Percentiles rank a stretch among this genome's conserved stretches.
Conservation (phyloP, 2,329 filamentous ascomycete species). For the Penicillium sp. region DNA sequence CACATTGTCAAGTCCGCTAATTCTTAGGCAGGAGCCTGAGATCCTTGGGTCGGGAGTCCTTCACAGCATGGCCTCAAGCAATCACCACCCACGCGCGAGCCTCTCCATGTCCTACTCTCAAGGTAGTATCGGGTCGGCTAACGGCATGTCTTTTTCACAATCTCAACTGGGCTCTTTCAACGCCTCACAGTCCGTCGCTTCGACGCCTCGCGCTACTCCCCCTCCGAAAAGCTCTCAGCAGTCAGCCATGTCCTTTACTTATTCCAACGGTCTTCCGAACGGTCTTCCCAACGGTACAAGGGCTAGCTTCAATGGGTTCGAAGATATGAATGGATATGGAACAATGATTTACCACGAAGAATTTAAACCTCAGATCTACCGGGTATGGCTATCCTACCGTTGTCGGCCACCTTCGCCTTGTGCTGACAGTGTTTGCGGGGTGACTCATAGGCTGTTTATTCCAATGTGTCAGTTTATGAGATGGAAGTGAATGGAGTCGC, state of each 20-base stretch:
- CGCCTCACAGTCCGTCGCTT: slow-evolving; percentile 50
- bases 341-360: slow-evolving; percentile 45
- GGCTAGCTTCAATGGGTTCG: slow-evolving; percentile 44
- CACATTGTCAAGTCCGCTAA: slow-evolving; percentile 11
- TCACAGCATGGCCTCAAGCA: slow-evolving; percentile 37
- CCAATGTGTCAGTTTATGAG: slow-evolving; percentile 94
- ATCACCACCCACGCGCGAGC: slow-evolving; percentile 34
- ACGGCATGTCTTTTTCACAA: slow-evolving; percentile 46
- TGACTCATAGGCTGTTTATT: slow-evolving; percentile 75
- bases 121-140: slow-evolving; percentile 42
- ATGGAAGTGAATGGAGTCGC: slow-evolving; percentile 95
- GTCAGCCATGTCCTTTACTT: slow-evolving; percentile 45
- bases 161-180: slow-evolving; percentile 49
- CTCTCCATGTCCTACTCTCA: slow-evolving; percentile 47
- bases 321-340: slow-evolving; percentile 47
- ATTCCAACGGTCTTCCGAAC: slow-evolving; percentile 38
- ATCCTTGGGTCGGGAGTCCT: slow-evolving; percentile 14
- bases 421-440: slow-evolving; percentile 20
- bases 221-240: slow-evolving; percentile 50
- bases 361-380: slow-evolving; percentile 54
- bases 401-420: neutral
- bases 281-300: slow-evolving; percentile 39
- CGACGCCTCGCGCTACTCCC: slow-evolving; percentile 52
- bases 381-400: slow-evolving; percentile 37
- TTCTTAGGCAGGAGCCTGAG: slow-evolving; percentile 16